Conservation (phyloP, 1,284 basidiomycete genomes). For the Heimioporus retisporus region DNA sequence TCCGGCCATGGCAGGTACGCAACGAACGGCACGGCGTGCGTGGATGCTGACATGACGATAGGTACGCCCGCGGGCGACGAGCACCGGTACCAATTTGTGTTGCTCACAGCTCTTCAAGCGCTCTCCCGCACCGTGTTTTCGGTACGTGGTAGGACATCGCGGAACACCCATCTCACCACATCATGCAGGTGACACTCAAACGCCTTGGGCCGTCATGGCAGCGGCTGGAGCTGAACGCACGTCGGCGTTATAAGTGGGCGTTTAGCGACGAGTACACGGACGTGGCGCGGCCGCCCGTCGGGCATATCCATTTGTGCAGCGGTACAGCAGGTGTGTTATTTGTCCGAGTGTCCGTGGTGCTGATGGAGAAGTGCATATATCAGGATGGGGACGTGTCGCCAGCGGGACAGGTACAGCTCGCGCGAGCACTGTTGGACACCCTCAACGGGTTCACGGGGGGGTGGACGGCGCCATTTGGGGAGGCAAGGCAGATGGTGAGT, state of each 20-base stretch:
- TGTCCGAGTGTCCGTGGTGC: no score
- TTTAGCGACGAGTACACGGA: constrained; percentile 65
- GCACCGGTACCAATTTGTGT: constrained; percentile 55
- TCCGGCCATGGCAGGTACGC: constrained; percentile 49
- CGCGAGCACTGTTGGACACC: no score
- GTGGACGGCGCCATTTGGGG: not conserved
- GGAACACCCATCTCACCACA: not conserved
- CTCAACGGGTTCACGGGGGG: not conserved
- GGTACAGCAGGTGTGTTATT: no score
- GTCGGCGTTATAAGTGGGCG: constrained; percentile 81
- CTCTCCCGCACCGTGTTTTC: not conserved
- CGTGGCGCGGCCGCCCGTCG: constrained; percentile 52
- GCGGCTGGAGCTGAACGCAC: constrained; percentile 60
- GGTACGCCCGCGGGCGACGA: constrained; percentile 58
- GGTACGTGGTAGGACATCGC: not conserved
- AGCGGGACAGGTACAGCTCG: not conserved
- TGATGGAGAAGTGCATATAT: no score
- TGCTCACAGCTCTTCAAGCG: not conserved
- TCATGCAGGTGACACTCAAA: constrained; percentile 45
- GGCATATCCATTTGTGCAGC: constrained; percentile 53
- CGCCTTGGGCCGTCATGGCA: constrained; percentile 45
- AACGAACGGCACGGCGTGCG: not conserved
- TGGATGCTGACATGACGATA: constrained; percentile 31
- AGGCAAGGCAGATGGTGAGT: not conserved
- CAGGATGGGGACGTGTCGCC: not conserved